Evolutionary conservation across 1,139 yeast genomes (phyloP).

Genomic region (Kurtzmaniella quercitrusa): DNA sequence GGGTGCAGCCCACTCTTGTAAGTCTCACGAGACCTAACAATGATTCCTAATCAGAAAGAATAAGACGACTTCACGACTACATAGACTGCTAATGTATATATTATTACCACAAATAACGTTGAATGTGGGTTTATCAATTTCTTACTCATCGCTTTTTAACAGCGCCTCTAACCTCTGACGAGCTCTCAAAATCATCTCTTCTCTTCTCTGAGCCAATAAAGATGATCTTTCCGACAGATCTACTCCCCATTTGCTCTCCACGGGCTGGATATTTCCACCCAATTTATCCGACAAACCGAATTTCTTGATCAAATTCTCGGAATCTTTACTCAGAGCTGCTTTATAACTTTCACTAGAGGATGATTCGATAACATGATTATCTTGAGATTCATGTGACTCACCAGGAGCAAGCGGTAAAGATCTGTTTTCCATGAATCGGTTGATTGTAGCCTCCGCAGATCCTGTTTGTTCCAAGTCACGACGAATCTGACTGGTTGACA

Average conservation of each 20-base stretch:
- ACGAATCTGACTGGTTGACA: constrained; percentile 67
- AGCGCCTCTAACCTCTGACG: constrained; percentile 38
- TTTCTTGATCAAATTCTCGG: constrained; percentile 33
- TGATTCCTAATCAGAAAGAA: background rate
- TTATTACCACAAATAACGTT: background rate
- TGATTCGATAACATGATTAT: no score
- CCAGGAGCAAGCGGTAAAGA: constrained; percentile 67
- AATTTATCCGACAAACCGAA: constrained; percentile 25
- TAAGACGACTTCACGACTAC: background rate
- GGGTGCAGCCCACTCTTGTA: background rate
- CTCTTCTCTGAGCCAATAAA: constrained; percentile 27
- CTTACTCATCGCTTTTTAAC: constrained; percentile 24
- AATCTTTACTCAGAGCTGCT: constrained; percentile 9
- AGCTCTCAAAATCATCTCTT: constrained; percentile 43
- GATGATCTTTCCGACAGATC: constrained; percentile 17
- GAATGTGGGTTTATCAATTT: background rate
- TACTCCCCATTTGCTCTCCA: constrained; percentile 15
- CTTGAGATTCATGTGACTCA: constrained; percentile 18
- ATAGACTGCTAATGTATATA: background rate
- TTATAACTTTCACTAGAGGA: constrained; percentile 8
- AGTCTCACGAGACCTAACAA: background rate
- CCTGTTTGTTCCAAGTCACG: constrained; percentile 66
- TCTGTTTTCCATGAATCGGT: constrained; percentile 61
- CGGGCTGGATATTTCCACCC: constrained; percentile 11
- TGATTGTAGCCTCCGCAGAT: constrained; percentile 76